Base-by-base conservation (phyloP, 768 basidiomycete species). In the Megacollybia marginata region DNA sequence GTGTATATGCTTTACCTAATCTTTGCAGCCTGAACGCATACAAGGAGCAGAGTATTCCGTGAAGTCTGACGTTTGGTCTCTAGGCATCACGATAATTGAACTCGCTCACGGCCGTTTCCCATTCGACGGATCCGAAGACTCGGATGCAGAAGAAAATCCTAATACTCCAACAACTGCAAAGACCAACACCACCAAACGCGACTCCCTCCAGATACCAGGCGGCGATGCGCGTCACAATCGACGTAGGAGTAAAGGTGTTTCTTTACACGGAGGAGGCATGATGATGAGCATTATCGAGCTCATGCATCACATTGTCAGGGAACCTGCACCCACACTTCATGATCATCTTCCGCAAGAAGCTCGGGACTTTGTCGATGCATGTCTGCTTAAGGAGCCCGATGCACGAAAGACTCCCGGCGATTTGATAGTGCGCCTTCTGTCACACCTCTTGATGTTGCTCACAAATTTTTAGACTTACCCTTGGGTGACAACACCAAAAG, bases 41-140 rank as follows among this genome's bases (percentile, higher is more conserved):
- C 95, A 97, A 69, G 96, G 96, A 48, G 92, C 92, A 1, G 90
- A 91, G 60, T 98, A 99, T 65, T 93, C 93, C 28, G 96, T 99
- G 67, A 98, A 98, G 68, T 97, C 94, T 6, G 96, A 99, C 59
- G 95, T 98, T 4, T 99, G 96, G 96, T 97, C 95, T 0, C 80
- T 98, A 42, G 96, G 96, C 31, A 92, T 99, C 61, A 89, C 93
- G 8, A 76, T 99, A 45, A 93, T 98, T 64, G 96, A 99, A 69
- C 83, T 99, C 42, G 96, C 93, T 0, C 80, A 95, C 33, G 96
- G 95, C n/a, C 87, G 92, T 35, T 99, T 99, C 76, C 96, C 96
- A 18, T 99, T 98, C 71, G 83, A 91, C 42, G 87, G 91, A 61
- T 83, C 84, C 2, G 85, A 85, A 61, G 88, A 87, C 59, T 86